Base-by-base conservation (phyloP, 1,284 basidiomycete genomes). In the Apiotrichum akiyoshidainum region DNA sequence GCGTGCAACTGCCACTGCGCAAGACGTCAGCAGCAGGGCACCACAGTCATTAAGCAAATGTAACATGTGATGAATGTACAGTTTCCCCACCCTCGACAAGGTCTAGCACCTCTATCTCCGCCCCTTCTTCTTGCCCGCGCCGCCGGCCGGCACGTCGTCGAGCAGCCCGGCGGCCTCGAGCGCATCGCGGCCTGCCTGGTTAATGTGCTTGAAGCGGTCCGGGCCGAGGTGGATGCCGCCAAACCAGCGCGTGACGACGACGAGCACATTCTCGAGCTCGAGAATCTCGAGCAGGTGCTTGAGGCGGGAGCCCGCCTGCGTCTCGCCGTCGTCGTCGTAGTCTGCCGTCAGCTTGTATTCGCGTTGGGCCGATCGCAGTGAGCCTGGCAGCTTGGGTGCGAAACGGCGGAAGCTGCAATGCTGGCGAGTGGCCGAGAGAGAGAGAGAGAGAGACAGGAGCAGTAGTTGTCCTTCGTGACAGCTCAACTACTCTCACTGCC, bases 291-390 rank as follows among this genome's bases (percentile, higher is more conserved):
- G 78, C 1, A 96, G 81, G 74, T 95, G 92, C 1, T 89, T 89
- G 26, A 96, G 78, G 4, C 92, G 84, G 35, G 87, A 85, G 8
- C 93, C 92, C 9, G 93, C 93, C 1, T 91, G 91, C 0, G 87
- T 87, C 77, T 97, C 93, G 1, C 92, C 90, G 63, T 96, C 90
- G 62, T 97, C 93, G 62, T 94, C 90, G 61, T 94, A 93, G 72
- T 96, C 92, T 93, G 46, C 19, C 7, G 48, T 46, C 33, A 55
- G 54, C 46, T n/a, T n/a, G n/a, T n/a, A n/a, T n/a, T n/a, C n/a
- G n/a, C n/a, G n/a, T n/a, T n/a, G n/a, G n/a, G n/a, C n/a, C n/a
- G n/a, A n/a, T n/a, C n/a, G n/a, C n/a, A n/a, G n/a, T n/a, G n/a
- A n/a, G n/a, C n/a, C n/a, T n/a, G n/a, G n/a, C n/a, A n/a, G n/a